Evolutionary conservation across 257 asterid genomes (phyloP).

Genomic region (Pogostemon cablin): DNA sequence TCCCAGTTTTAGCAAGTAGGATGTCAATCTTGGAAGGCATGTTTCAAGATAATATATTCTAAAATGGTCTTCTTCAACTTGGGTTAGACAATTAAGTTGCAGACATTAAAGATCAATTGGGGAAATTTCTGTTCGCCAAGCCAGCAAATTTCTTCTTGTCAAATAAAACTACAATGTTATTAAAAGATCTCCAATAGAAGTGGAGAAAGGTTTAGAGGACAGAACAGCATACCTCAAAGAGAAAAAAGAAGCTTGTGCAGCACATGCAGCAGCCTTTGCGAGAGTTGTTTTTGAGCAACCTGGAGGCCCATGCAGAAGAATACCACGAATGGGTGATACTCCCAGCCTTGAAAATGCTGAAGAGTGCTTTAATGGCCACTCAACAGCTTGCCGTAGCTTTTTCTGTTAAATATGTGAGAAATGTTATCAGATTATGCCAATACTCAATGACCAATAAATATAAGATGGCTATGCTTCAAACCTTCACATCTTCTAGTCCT

Average conservation of each 20-base stretch:
- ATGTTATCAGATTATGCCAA: slow-evolving; percentile 25
- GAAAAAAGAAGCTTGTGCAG: slow-evolving; percentile 94
- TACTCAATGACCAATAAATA: slow-evolving; percentile 17
- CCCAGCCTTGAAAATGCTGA: slow-evolving; percentile 74
- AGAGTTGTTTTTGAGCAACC: slow-evolving; percentile 99
- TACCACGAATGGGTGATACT: slow-evolving; percentile 78
- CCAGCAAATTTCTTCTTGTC: not conserved
- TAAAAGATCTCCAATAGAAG: not conserved
- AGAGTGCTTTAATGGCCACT: slow-evolving; percentile 92
- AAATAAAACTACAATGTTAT: not conserved
- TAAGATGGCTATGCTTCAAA: slow-evolving; percentile 34
- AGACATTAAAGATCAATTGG: not conserved
- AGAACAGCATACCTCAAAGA: slow-evolving; percentile 69
- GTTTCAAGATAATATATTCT: not conserved
- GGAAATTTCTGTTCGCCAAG: not conserved
- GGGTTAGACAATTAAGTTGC: not conserved
- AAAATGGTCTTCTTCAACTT: not conserved
- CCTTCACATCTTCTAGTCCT: slow-evolving; percentile 85
- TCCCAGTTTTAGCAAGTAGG: slow-evolving; percentile 2
- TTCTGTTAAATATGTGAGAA: slow-evolving; percentile 61
- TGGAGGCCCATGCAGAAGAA: slow-evolving; percentile 98
- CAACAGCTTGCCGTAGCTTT: slow-evolving; percentile 96
- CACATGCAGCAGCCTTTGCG: slow-evolving; percentile 95
- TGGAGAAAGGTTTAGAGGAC: slow-evolving; percentile 7
- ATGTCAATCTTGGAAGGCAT: not conserved